Conservation (phyloP, 169 alveolate genomes). For the Eimeria maxima region DNA sequence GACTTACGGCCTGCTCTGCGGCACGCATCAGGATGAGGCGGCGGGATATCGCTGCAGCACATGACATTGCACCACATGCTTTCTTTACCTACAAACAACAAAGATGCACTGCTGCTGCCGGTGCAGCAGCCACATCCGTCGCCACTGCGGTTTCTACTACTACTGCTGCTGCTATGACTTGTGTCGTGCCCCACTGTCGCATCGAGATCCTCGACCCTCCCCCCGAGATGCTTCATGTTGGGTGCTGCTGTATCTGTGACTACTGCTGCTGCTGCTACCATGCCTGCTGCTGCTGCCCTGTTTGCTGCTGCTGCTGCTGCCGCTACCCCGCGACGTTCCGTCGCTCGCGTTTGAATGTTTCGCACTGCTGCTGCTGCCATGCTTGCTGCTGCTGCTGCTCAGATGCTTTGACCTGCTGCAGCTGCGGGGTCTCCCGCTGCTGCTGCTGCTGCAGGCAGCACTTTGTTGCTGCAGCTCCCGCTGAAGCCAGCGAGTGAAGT, state of each 20-base stretch:
- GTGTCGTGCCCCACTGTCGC: slow-evolving; percentile 56
- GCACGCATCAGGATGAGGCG: slow-evolving; percentile 79
- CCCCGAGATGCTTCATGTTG: slow-evolving; percentile 51
- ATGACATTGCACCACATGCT: slow-evolving; percentile 15
- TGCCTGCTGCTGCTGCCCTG: slow-evolving; percentile 46
- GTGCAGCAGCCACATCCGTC: not conserved
- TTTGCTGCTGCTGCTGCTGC: slow-evolving; percentile 70
- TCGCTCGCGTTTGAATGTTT: slow-evolving; percentile 34
- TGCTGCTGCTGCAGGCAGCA: slow-evolving; percentile 79
- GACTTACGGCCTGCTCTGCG: slow-evolving; percentile 77
- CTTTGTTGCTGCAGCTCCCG: slow-evolving; percentile 80
- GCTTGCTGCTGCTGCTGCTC: slow-evolving; percentile 81
- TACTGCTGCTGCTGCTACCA: slow-evolving; percentile 76
- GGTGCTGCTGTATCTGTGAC: slow-evolving; percentile 81
- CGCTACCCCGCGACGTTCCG: slow-evolving; percentile 25
- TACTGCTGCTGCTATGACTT: slow-evolving; percentile 35
- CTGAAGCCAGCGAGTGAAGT: slow-evolving; percentile 78
- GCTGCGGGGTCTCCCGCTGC: slow-evolving; percentile 76
- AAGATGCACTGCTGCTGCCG: slow-evolving; percentile 11
- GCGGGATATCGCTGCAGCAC: slow-evolving; percentile 72
- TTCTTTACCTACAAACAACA: not conserved
- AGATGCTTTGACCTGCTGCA: slow-evolving; percentile 74
- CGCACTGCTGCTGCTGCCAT: slow-evolving; percentile 78
- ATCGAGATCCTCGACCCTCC: slow-evolving; percentile 70
- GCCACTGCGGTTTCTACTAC: slow-evolving; percentile 40